phyloP scores from a whole-genome alignment of 345 rosid species.

The Anacardium occidentale region DNA sequence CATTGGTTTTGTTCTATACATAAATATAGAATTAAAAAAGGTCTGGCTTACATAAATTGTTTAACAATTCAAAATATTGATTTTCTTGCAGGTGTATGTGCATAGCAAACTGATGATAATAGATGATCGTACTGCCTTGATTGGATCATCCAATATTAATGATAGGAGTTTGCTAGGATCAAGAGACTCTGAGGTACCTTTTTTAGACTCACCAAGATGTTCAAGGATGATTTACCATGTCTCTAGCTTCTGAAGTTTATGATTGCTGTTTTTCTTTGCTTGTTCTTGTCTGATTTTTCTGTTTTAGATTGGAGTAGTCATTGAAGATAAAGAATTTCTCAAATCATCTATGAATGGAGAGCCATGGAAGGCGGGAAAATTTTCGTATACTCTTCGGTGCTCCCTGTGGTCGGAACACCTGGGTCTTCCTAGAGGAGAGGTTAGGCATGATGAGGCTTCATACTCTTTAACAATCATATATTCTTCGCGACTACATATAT shows the following conservation, averaged over 20 bases:
- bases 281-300: not conserved
- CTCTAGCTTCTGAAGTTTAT: not conserved
- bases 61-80: not conserved
- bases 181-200: conserved; percentile 87
- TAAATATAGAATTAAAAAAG: not conserved
- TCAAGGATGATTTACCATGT: not conserved
- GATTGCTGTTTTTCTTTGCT: not conserved
- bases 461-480: too few relatives aligned
- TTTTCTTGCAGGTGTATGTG: conserved; percentile 63
- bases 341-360: conserved; percentile 72
- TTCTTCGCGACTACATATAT: not conserved
- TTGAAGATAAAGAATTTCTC: conserved; percentile 81
- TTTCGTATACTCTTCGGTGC: conserved; percentile 67
- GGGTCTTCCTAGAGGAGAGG: conserved; percentile 71
- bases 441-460: conserved; percentile 14
- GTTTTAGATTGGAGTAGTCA: conserved; percentile 74
- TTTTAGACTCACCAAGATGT: not conserved
- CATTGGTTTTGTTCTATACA: not conserved
- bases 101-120: conserved; percentile 91
- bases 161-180: conserved; percentile 95
- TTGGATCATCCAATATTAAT: conserved; percentile 88
- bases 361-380: conserved; percentile 86
- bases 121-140: conserved; percentile 62
- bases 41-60: not conserved
- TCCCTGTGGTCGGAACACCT: conserved; percentile 90